These are phyloP conservation scores for Kluyveromyces sp. DNA, from an alignment of 1,139 yeast genomes.

Conservation along the genomic window DNA sequence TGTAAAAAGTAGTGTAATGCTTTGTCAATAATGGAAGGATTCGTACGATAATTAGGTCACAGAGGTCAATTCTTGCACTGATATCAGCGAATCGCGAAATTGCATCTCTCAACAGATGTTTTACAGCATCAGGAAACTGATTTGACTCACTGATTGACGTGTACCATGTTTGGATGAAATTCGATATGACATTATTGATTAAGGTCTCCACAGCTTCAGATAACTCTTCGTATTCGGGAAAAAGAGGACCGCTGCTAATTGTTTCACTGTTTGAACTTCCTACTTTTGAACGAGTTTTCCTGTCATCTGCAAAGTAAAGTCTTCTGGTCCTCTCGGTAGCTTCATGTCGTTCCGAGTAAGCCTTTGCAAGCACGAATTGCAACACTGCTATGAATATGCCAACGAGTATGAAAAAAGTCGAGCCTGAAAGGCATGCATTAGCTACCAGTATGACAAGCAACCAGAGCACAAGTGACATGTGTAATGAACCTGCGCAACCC, in stretches of 20 bases:
- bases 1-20: slow-evolving; percentile 50
- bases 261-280: background rate
- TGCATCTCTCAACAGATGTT: slow-evolving; percentile 41
- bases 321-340: background rate
- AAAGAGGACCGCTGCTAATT: slow-evolving; percentile 14
- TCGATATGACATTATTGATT: slow-evolving; percentile 46
- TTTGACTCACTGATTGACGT: slow-evolving; percentile 35
- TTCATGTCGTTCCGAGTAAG: background rate
- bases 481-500: too few species aligned
- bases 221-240: slow-evolving; percentile 34
- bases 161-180: slow-evolving; percentile 65
- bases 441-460: background rate
- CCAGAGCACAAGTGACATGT: background rate
- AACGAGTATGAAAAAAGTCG: background rate
- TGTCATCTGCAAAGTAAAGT: background rate
- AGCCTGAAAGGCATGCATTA: background rate
- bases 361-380: background rate
- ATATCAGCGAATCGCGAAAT: slow-evolving; percentile 44
- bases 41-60: slow-evolving; percentile 50
- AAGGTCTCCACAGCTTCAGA: slow-evolving; percentile 50
- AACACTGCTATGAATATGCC: background rate
- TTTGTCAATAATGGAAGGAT: slow-evolving; percentile 60
- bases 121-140: slow-evolving; percentile 50
- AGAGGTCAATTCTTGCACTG: slow-evolving; percentile 44
- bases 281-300: background rate